Conservation (phyloP, 2,329 filamentous ascomycete species). For the Exserohilum rostratum region DNA sequence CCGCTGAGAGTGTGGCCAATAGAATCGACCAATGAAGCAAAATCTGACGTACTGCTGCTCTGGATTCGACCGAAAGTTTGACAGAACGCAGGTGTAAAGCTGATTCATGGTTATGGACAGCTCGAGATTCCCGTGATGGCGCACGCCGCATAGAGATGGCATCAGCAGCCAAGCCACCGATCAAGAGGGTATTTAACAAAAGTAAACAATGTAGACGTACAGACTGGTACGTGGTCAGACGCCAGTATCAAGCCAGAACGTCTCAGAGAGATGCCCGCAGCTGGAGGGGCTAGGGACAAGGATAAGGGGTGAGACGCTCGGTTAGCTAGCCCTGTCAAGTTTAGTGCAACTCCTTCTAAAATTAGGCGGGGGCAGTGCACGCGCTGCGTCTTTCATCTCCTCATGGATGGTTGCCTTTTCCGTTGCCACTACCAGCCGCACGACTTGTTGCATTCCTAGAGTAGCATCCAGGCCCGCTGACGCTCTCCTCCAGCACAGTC, state of each 20-base stretch:
- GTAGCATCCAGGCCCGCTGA: slow-evolving; percentile 7
- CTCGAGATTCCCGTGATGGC: neutral
- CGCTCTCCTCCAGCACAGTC: slow-evolving; percentile 2
- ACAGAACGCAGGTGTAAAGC: neutral
- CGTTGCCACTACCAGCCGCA: slow-evolving; percentile 27
- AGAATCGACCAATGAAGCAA: neutral
- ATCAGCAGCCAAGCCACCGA: neutral
- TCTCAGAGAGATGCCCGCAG: slow-evolving; percentile 4
- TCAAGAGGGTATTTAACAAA: neutral
- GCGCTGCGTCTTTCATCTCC: slow-evolving; percentile 19
- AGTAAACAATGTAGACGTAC: neutral
- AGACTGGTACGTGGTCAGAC: neutral
- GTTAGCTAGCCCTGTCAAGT: slow-evolving; percentile 12
- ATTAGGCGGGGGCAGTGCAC: slow-evolving; percentile 40
- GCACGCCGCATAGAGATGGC: neutral
- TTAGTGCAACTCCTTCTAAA: slow-evolving; percentile 26
- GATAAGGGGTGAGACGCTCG: slow-evolving; percentile 17
- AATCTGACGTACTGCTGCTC: neutral
- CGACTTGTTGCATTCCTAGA: slow-evolving; percentile 11
- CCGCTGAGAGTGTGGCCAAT: neutral
- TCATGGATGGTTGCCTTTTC: slow-evolving; percentile 24
- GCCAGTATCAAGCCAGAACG: neutral
- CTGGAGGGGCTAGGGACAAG: neutral
- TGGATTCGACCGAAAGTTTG: neutral
- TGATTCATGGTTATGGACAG: neutral